phyloP scores from a whole-genome alignment of 176 grass and related monocot species.

The Zoysia pacifica region DNA sequence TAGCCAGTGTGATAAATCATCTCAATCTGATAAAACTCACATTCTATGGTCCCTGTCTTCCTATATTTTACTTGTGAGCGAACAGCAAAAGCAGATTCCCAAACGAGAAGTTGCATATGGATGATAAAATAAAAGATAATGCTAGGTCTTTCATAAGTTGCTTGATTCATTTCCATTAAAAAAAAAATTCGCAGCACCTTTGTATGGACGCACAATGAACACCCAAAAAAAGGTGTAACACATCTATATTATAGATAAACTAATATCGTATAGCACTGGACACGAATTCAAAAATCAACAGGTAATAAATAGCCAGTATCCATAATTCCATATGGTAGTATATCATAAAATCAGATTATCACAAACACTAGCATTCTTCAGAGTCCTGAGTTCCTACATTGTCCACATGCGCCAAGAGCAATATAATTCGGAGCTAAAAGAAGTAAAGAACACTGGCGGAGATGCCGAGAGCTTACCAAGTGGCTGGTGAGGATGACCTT shows the following conservation, averaged over 20 bases:
- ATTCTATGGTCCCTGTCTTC: neutral
- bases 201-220: neutral
- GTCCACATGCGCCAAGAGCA: neutral
- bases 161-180: neutral
- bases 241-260: neutral
- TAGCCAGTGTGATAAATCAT: neutral
- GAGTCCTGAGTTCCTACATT: neutral
- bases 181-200: neutral
- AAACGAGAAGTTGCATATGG: no score
- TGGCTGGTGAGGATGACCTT: slow-evolving; percentile 51
- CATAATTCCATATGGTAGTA: neutral
- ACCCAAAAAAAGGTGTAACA: neutral
- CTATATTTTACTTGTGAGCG: neutral
- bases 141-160: neutral
- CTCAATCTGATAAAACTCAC: neutral
- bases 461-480: slow-evolving; percentile 26
- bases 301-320: neutral
- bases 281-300: neutral
- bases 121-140: no score
- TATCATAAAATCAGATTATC: neutral
- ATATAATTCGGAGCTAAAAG: neutral
- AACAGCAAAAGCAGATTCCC: neutral
- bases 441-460: neutral
- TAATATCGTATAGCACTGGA: neutral
- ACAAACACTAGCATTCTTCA: neutral